Evolutionary conservation across 192 early-diverging fungal genomes (phyloP), one percentile per base, ranked within the genome.

Genomic region (Cladochytrium replicatum): DNA sequence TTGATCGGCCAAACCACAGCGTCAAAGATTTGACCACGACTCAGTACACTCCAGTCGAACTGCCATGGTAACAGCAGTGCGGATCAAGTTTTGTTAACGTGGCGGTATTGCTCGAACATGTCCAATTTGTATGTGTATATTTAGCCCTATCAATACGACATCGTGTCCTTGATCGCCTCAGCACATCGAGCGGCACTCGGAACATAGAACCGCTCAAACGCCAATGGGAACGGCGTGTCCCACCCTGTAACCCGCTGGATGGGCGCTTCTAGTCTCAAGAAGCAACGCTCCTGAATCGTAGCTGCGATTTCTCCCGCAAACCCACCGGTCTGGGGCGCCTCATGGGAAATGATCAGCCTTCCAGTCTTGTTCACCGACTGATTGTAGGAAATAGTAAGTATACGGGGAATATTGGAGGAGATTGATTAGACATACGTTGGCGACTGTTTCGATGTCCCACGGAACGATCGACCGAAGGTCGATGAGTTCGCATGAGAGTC

Each of bases 131-230:
- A 13, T 13, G 34, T 13, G 34, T 15, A 37, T 46, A 74, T n/a
- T n/a, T n/a, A n/a, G n/a, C n/a, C n/a, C 34, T 37, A 13, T 37
- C 34, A 89, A 57, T 81, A 97, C 25, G 78, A 68, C 47, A 91
- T 63, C 4, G 77, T 73, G 22, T 77, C 79, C 54, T 87, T 86
- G 57, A 97, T 93, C 23, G 84, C 91, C 57, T 97, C 92, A 46
- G 72, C 82, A 49, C 83, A 83, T 15, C 91, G 72, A 34, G 87
- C 78, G 46, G 83, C 80, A 43, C 80, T 80, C 2, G 94, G 94
- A 44, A 94, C 77, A 61, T 94, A 95, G 60, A 97, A 86, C 61
- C 85, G 84, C 56, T 97, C 94, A 74, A 81, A 95, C 4, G 85
- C 76, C 26, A 97, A 59, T 3, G 94, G 92, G 69, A 95, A 95